Percentiles rank a stretch among this genome's conserved stretches.
phyloP scores from a whole-genome alignment of 192 early-diverging fungal genomes.

The Thamnidium elegans region DNA sequence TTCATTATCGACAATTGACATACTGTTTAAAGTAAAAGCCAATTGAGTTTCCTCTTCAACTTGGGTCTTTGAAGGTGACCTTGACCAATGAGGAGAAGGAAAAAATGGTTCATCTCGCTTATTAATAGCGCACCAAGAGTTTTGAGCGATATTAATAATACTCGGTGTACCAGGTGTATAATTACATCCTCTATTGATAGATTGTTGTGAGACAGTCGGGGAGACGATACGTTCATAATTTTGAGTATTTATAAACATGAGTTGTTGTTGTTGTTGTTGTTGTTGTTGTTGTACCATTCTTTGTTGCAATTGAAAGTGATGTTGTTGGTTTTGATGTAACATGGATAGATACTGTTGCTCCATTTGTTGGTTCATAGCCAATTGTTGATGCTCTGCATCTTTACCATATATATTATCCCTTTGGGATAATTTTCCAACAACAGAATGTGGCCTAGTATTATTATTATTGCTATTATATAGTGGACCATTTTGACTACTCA shows the following conservation, averaged over 20 bases:
- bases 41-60: no score
- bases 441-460: no score
- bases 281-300: background rate
- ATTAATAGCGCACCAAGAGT: slow-evolving; percentile 28
- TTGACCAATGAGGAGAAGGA: no score
- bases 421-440: no score
- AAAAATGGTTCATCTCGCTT: background rate
- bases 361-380: slow-evolving; percentile 22
- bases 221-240: no score
- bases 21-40: no score
- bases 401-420: background rate
- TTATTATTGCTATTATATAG: no score
- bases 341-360: slow-evolving; percentile 38
- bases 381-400: background rate
- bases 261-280: slow-evolving; percentile 1
- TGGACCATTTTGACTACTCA: no score
- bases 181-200: slow-evolving; percentile 2
- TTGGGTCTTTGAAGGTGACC: no score
- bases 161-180: slow-evolving; percentile 13
- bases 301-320: slow-evolving; percentile 30
- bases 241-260: slow-evolving; percentile 1
- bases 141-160: slow-evolving; percentile 12
- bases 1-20: no score
- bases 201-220: no score
- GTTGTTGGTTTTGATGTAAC: slow-evolving; percentile 35